Conservation (phyloP, 202 grass and related monocot species). For the Setaria viridis region DNA sequence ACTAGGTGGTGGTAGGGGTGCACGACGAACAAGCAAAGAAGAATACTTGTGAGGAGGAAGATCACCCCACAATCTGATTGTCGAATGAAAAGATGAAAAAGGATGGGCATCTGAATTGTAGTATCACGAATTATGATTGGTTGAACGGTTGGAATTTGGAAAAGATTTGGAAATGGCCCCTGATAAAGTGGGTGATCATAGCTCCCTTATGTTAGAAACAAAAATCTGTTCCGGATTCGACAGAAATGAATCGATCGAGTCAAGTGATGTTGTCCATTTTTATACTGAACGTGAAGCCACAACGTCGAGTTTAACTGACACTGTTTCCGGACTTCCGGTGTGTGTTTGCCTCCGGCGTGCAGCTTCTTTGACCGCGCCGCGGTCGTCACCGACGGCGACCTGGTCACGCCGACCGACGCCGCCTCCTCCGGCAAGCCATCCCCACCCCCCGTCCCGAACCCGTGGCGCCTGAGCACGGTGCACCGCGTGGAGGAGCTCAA, state of each 20-base stretch:
- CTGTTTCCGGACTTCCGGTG: not conserved
- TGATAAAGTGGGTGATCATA: no score
- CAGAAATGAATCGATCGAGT: not conserved
- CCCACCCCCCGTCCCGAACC: slow-evolving; percentile 29
- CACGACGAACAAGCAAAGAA: no score
- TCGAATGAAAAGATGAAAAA: no score
- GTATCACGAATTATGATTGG: no score
- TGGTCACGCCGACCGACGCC: not conserved
- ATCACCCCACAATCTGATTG: no score
- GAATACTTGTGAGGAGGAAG: no score
- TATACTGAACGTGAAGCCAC: not conserved
- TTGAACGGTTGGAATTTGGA: no score
- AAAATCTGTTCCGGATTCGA: no score
- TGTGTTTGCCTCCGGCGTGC: not conserved
- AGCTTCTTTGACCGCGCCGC: slow-evolving; percentile 88
- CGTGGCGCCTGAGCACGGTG: slow-evolving; percentile 79
- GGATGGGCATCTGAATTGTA: no score
- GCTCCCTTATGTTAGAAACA: no score
- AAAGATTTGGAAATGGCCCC: no score
- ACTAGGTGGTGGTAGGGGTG: no score
- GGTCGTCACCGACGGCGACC: slow-evolving; percentile 63
- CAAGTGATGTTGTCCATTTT: not conserved
- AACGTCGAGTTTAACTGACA: not conserved
- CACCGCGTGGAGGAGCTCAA: slow-evolving; percentile 92
- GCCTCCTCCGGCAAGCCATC: slow-evolving; percentile 19